Percentiles rank a stretch among this genome's conserved stretches.
phyloP scores from a whole-genome alignment of 129 eudicot genomes.

The Ambrosia trifida region DNA sequence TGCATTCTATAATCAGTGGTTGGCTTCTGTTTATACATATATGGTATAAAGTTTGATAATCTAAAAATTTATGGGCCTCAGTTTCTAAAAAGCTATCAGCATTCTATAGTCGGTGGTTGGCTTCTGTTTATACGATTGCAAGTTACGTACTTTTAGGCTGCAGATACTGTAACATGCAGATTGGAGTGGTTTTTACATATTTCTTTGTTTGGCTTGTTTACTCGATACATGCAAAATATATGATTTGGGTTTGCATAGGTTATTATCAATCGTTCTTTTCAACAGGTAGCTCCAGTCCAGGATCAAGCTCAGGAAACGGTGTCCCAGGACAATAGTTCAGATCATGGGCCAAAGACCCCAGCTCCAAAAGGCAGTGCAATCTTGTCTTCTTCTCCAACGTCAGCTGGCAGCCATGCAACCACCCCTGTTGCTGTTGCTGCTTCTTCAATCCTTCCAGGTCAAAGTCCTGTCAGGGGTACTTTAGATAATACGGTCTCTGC shows the following conservation, averaged over 20 bases:
- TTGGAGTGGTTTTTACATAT: background rate
- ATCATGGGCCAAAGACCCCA: conserved; percentile 67
- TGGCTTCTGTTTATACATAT: background rate
- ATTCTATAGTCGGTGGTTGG: background rate
- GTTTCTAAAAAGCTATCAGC: background rate
- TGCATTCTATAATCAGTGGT: background rate
- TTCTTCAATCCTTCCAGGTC: conserved; percentile 41
- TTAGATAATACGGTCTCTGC: conserved; percentile 45
- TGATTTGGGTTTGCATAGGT: conserved; percentile 36
- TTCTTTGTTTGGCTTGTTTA: conserved; percentile 12
- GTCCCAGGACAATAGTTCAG: conserved; percentile 63
- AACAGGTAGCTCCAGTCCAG: conserved; percentile 50
- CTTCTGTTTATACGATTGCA: too few species aligned
- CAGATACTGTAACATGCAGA: background rate
- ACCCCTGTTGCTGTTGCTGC: conserved; percentile 43
- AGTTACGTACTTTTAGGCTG: background rate
- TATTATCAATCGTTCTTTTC: conserved; percentile 31
- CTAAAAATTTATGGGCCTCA: background rate
- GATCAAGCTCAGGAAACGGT: conserved; percentile 70
- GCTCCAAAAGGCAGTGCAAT: conserved; percentile 57
- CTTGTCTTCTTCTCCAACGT: conserved; percentile 64
- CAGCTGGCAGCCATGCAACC: conserved; percentile 52
- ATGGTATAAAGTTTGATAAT: background rate
- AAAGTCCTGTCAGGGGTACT: conserved; percentile 42
- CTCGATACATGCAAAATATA: conserved; percentile 14